These are phyloP conservation scores for Salicornia ramosissima DNA, from an alignment of 148 eudicot genomes.

Conservation along the genomic window DNA sequence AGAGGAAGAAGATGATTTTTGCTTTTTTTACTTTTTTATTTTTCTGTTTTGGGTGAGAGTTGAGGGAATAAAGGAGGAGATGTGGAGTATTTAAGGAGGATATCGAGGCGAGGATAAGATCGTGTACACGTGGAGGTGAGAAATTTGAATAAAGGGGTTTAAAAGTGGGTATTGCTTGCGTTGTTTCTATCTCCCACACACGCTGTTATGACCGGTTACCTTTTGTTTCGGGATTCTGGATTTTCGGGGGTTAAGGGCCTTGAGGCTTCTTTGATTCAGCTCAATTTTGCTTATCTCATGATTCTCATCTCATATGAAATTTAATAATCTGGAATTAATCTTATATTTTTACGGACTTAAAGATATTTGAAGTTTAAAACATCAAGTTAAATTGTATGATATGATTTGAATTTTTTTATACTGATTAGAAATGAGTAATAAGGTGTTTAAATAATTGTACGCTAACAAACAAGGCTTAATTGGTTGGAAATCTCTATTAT, in stretches of 20 bases:
- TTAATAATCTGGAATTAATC: too few relatives aligned
- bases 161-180: neutral
- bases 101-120: constrained; percentile 35
- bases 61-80: neutral
- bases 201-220: constrained; percentile 11
- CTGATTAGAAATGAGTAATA: too few relatives aligned
- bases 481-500: too few relatives aligned
- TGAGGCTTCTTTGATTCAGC: too few relatives aligned
- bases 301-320: too few relatives aligned
- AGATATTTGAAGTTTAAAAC: too few relatives aligned
- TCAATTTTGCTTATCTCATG: too few relatives aligned
- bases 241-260: neutral
- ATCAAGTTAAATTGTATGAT: too few relatives aligned
- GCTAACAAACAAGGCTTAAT: too few relatives aligned
- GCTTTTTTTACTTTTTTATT: neutral
- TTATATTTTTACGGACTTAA: too few relatives aligned
- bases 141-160: neutral
- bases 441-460: too few relatives aligned
- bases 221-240: neutral
- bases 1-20: neutral
- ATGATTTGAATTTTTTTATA: too few relatives aligned
- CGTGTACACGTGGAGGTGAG: constrained; percentile 32
- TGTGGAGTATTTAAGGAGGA: constrained; percentile 12
- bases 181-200: neutral
- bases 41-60: neutral